These are phyloP conservation scores for Xylaria arbuscula DNA, from an alignment of 2,329 filamentous ascomycete species.

Conservation along the genomic window DNA sequence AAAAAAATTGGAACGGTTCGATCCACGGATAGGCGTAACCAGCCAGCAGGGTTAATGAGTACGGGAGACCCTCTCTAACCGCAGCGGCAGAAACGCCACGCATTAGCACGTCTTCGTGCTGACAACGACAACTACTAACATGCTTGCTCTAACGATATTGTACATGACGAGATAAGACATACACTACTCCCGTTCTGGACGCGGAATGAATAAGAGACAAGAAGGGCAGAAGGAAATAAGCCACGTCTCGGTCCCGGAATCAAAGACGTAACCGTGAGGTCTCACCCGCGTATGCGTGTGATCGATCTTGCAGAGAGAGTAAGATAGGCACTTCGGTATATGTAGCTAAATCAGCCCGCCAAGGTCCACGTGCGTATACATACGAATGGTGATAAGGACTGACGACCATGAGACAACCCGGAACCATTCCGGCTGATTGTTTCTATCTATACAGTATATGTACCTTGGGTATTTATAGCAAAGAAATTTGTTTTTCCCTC, in stretches of 20 bases:
- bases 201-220: not conserved
- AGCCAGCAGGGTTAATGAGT: not conserved
- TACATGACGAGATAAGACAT: slow-evolving; percentile 15
- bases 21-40: slow-evolving; percentile 3
- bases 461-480: not conserved
- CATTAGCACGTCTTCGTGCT: slow-evolving; percentile 4
- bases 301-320: slow-evolving; percentile 33
- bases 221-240: not conserved
- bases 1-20: not conserved
- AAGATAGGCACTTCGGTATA: not conserved
- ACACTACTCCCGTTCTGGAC: not conserved
- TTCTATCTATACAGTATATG: not conserved
- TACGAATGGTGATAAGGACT: not conserved
- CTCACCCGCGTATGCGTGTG: slow-evolving; percentile 21
- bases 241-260: slow-evolving; percentile 29
- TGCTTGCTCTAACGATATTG: not conserved
- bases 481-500: not conserved
- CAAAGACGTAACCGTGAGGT: slow-evolving; percentile 25
- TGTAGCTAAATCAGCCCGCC: not conserved
- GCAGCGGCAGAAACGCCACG: slow-evolving; percentile 17
- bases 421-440: slow-evolving; percentile 6
- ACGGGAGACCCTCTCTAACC: not conserved
- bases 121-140: not conserved
- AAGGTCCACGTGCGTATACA: not conserved
- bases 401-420: not conserved